Conservation (phyloP, 306 rosid genomes). For the Vigna nakashimae region DNA sequence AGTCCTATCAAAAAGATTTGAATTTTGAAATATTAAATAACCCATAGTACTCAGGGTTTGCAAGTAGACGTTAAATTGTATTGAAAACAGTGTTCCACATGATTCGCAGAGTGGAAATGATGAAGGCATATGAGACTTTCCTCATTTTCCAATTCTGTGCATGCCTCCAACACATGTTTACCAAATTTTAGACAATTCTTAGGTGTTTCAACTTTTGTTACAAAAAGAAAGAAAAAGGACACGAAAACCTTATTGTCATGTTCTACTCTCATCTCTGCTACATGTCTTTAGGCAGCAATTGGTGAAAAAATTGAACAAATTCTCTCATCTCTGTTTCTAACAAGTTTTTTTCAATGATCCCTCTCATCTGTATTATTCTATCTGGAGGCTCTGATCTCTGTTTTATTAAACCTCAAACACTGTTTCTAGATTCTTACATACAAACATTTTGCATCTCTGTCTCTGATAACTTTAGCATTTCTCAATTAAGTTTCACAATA, state of each 20-base stretch:
- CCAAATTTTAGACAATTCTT: conserved; percentile 1
- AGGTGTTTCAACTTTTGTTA: conserved; percentile 10
- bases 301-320: conserved; percentile 5
- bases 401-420: conserved; percentile 30
- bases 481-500: not conserved
- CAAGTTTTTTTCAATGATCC: not conserved
- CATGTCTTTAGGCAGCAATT: not conserved
- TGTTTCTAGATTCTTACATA: not conserved
- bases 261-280: conserved; percentile 21
- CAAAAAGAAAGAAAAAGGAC: not conserved
- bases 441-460: not conserved
- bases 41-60: conserved; percentile 29
- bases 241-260: not conserved
- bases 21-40: conserved; percentile 23
- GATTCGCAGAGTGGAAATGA: not conserved
- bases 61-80: conserved; percentile 12
- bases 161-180: conserved; percentile 6
- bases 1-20: not conserved
- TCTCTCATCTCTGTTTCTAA: conserved; percentile 7
- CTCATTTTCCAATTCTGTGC: not conserved
- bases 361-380: not conserved
- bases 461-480: not conserved
- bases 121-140: conserved; percentile 19
- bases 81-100: conserved; percentile 17
- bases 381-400: conserved; percentile 1